A percentile compares a stretch with the other conserved stretches of the same genome.
Evolutionary conservation across 2,329 filamentous ascomycete species (phyloP).

Genomic region (Dendrostoma leiphaemia): DNA sequence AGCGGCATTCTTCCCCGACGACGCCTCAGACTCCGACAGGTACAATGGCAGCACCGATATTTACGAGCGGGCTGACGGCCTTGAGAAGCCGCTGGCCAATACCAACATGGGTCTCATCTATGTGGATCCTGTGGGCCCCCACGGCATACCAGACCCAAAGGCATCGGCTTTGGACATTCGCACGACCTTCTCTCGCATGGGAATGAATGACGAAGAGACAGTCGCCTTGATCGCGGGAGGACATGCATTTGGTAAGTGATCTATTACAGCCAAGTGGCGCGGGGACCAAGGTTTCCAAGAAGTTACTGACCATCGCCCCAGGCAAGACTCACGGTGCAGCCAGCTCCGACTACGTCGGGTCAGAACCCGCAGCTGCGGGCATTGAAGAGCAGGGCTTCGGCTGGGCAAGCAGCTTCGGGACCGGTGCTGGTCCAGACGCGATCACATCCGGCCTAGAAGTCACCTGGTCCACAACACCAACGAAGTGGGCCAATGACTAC

Average conservation of each 20-base stretch:
- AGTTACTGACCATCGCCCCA: background rate
- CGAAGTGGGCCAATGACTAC: conserved; percentile 70
- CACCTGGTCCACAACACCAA: conserved; percentile 71
- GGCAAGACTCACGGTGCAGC: conserved; percentile 70
- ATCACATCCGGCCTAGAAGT: conserved; percentile 74
- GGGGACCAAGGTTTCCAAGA: no score
- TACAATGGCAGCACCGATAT: conserved; percentile 51
- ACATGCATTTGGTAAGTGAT: conserved; percentile 61
- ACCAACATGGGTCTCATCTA: conserved; percentile 78
- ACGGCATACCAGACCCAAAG: conserved; percentile 67
- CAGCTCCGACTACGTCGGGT: conserved; percentile 57
- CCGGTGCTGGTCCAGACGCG: conserved; percentile 64
- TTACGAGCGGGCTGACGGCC: conserved; percentile 50
- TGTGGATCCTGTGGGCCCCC: conserved; percentile 77
- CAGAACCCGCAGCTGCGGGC: conserved; percentile 60
- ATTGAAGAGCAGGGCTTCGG: conserved; percentile 67
- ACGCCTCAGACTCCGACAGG: conserved; percentile 66
- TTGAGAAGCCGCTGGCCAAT: conserved; percentile 67
- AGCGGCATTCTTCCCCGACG: conserved; percentile 61
- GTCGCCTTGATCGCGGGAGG: conserved; percentile 77
- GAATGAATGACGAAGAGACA: conserved; percentile 81
- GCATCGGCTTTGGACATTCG: conserved; percentile 72
- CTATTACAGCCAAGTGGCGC: no score
- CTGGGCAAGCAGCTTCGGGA: conserved; percentile 61
- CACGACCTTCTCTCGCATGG: conserved; percentile 74